phyloP scores from a whole-genome alignment of 306 rosid genomes.

The Cicer bijugum region DNA sequence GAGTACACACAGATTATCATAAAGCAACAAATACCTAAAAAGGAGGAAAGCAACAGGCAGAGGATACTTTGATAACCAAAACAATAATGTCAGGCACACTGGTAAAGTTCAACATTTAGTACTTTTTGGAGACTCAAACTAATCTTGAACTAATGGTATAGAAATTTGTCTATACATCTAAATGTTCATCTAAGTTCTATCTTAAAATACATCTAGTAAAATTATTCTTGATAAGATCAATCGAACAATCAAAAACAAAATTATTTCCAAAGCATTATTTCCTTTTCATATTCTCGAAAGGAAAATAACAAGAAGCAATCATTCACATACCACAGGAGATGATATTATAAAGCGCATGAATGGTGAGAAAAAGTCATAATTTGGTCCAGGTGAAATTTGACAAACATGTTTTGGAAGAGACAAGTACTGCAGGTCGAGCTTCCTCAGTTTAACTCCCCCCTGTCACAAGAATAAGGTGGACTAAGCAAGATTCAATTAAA shows the following conservation, averaged over 20 bases:
- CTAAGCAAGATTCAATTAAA: slow-evolving; percentile 30
- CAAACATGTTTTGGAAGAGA: slow-evolving; percentile 83
- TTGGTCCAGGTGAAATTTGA: slow-evolving; percentile 89
- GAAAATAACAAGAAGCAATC: slow-evolving; percentile 1
- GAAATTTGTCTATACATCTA: slow-evolving; percentile 29
- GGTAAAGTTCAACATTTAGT: slow-evolving; percentile 37
- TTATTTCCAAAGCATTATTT: slow-evolving; percentile 10
- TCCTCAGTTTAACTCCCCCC: slow-evolving; percentile 65
- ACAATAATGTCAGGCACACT: slow-evolving; percentile 16
- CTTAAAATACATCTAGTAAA: slow-evolving; percentile 26
- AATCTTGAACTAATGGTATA: slow-evolving; percentile 1
- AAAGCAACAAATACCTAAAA: slow-evolving; percentile 18
- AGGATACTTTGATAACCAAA: slow-evolving; percentile 25
- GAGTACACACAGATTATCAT: slow-evolving; percentile 20
- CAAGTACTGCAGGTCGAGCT: slow-evolving; percentile 62
- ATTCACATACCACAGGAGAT: slow-evolving; percentile 83
- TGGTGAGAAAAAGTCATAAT: slow-evolving; percentile 80
- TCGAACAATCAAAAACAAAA: background rate
- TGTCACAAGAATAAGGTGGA: slow-evolving; percentile 49
- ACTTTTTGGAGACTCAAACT: slow-evolving; percentile 21
- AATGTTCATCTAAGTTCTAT: slow-evolving; percentile 12
- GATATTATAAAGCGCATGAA: slow-evolving; percentile 81
- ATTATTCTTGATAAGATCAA: slow-evolving; percentile 21
- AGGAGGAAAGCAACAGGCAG: slow-evolving; percentile 26
- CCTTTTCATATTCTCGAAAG: slow-evolving; percentile 26